phyloP scores from a whole-genome alignment of 169 alveolate species.

The Cryptosporidium baileyi region DNA sequence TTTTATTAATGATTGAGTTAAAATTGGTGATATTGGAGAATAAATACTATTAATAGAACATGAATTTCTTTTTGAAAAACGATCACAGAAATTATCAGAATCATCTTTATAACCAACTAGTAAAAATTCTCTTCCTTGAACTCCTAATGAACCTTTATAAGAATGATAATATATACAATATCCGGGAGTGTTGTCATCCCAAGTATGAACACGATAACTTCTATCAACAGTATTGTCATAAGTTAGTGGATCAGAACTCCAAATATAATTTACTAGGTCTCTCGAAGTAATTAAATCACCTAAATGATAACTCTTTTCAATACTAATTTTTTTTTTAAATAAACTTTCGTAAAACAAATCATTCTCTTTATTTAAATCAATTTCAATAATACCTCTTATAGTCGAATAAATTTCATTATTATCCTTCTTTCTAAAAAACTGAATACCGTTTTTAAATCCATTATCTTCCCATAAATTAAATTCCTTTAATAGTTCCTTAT shows the following conservation, averaged over 20 bases:
- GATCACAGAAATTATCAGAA: background rate
- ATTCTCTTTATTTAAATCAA: constrained; percentile 36
- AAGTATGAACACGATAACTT: constrained; percentile 53
- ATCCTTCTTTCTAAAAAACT: constrained; percentile 15
- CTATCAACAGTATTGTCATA: constrained; percentile 66
- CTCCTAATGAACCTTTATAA: constrained; percentile 58
- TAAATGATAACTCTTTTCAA: constrained; percentile 29
- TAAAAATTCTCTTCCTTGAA: constrained; percentile 48
- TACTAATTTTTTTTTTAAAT: background rate
- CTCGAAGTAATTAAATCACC: constrained; percentile 42
- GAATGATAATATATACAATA: constrained; percentile 62
- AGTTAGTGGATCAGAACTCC: constrained; percentile 54
- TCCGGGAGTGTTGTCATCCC: constrained; percentile 60
- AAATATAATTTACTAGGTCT: constrained; percentile 37
- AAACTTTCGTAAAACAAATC: constrained; percentile 14
- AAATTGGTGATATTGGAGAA: constrained; percentile 14
- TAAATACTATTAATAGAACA: constrained; percentile 5
- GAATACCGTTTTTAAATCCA: constrained; percentile 47
- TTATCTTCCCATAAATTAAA: constrained; percentile 46
- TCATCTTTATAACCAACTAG: constrained; percentile 40
- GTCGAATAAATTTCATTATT: constrained; percentile 2
- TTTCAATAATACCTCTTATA: constrained; percentile 59
- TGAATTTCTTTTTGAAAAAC: background rate
- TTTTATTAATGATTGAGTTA: background rate
- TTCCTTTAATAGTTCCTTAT: constrained; percentile 15